A percentile compares a stretch with the other conserved stretches of the same genome.
phyloP scores from a whole-genome alignment of 1,139 yeast genomes.

The Schwanniomyces etchellsii region DNA sequence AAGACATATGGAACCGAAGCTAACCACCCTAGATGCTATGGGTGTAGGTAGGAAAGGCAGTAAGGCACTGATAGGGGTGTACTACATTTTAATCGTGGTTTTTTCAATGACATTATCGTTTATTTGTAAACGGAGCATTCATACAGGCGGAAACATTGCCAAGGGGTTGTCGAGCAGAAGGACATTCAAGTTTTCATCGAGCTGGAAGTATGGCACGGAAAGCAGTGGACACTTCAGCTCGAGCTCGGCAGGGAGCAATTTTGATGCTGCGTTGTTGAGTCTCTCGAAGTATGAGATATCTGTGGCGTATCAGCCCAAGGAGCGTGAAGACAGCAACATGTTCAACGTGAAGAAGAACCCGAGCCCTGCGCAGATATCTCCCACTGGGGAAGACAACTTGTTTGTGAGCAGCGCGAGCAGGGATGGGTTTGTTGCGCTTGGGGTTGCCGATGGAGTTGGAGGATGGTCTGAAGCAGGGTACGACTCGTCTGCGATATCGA shows the following conservation, averaged over 20 bases:
- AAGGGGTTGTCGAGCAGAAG: slow-evolving; percentile 7
- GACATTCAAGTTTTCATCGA: slow-evolving; percentile 14
- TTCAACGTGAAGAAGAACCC: slow-evolving; percentile 30
- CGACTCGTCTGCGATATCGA: slow-evolving; percentile 76
- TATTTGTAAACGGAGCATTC: slow-evolving; percentile 17
- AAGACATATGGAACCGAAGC: too few species aligned
- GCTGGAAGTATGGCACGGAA: slow-evolving; percentile 12
- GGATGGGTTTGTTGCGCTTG: slow-evolving; percentile 56
- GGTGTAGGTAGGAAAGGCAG: too few species aligned
- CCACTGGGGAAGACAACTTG: slow-evolving; percentile 86
- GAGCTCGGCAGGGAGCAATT: slow-evolving; percentile 10
- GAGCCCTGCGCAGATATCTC: slow-evolving; percentile 40
- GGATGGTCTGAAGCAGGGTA: slow-evolving; percentile 94
- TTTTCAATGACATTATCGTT: slow-evolving; percentile 27
- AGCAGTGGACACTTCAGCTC: slow-evolving; percentile 8
- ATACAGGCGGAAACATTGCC: slow-evolving; percentile 7
- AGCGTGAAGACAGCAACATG: slow-evolving; percentile 45
- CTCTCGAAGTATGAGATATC: slow-evolving; percentile 45
- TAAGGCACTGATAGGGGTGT: too few species aligned
- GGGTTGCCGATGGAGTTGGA: slow-evolving; percentile 97
- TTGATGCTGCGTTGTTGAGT: slow-evolving; percentile 8
- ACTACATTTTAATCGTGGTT: slow-evolving; percentile 16
- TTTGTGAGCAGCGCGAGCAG: slow-evolving; percentile 45
- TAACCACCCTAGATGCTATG: too few species aligned
- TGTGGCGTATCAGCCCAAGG: slow-evolving; percentile 71